A percentile compares a stretch with the other conserved stretches of the same genome.
These are phyloP conservation scores for Epichloe sp. DNA, from an alignment of 2,329 filamentous ascomycete species.

Conservation along the genomic window DNA sequence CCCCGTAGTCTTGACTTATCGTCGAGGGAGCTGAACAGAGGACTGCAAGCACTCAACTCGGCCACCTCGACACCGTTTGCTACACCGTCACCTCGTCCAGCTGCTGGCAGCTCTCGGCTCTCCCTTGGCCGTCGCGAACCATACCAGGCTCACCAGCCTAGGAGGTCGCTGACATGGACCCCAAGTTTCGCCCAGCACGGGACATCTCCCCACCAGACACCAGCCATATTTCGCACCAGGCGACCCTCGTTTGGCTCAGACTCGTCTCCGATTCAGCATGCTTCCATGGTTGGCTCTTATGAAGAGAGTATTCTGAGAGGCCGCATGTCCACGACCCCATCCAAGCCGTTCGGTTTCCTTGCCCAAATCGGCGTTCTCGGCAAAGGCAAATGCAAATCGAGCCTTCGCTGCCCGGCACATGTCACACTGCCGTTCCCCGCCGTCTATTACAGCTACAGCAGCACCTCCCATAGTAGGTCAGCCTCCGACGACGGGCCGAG, in stretches of 20 bases:
- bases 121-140: constrained; percentile 45
- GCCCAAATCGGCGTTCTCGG: constrained; percentile 92
- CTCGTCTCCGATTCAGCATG: constrained; percentile 66
- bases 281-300: constrained; percentile 94
- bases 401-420: constrained; percentile 74
- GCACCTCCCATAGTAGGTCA: constrained; percentile 46
- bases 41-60: constrained; percentile 62
- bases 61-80: constrained; percentile 34
- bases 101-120: constrained; percentile 12
- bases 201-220: constrained; percentile 37
- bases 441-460: constrained; percentile 88
- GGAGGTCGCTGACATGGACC: constrained; percentile 57
- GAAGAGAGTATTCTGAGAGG: constrained; percentile 93
- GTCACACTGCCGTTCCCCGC: constrained; percentile 85
- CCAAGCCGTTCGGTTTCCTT: constrained; percentile 80
- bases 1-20: constrained; percentile 37
- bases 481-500: constrained; percentile 76
- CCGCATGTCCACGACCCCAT: constrained; percentile 92
- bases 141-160: constrained; percentile 68
- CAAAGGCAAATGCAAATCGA: constrained; percentile 76
- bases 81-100: constrained; percentile 23
- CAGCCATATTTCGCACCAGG: constrained; percentile 40
- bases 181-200: constrained; percentile 25
- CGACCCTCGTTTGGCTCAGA: constrained; percentile 63
- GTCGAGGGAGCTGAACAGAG: constrained; percentile 25